Base-by-base conservation (phyloP, 495 filamentous ascomycete species). In the Podospora anserina region DNA sequence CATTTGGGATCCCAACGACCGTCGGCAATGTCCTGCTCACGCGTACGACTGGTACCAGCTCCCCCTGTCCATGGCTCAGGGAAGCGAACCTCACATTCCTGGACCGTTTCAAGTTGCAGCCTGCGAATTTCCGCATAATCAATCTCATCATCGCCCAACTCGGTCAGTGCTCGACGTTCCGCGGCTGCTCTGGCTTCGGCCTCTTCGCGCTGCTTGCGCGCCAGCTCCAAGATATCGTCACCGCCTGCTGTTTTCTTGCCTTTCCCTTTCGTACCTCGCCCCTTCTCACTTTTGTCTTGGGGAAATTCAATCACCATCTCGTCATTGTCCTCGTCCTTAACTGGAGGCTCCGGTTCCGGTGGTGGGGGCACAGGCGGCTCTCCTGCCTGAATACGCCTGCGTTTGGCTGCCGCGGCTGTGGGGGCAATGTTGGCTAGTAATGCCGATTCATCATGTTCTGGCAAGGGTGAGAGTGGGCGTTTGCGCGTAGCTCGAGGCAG, bases 1-100 rank as follows among this genome's bases (percentile, higher is more conserved):
- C 96, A 99, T 49, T 84, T 82, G 2, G 92, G 89, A 72, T 97
- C 88, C 95, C 96, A 97, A 26, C 93, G 86, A 11, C 86, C 85
- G 64, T 84, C 83, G 3, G 74, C 81, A 59, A 81, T 79, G 58
- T 81, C 81, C 66, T 78, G 76, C 57, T 82, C 81, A n/a, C 82
- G 78, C 20, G 64, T 71, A 74, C 74, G 64, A 54, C 59, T 66
- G n/a, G 59, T 67, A 32, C 13, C 5, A 39, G 9, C 26, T 68
- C 62, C 0, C 39, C 39, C 39, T 13, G 13, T 11, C 69, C 65
- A 1, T 59, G 53, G n/a, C 70, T 28, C 66, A 0, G 73, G 75
- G n/a, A 72, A 68, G 19, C 66, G 82, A 3, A 97, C 71, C 19
- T 91, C 86, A 83, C 95, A 92, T 63, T 91, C 86, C 73, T 95